Evolutionary conservation across 192 early-diverging fungal genomes (phyloP).

Genomic region (Coemansia sp.): DNA sequence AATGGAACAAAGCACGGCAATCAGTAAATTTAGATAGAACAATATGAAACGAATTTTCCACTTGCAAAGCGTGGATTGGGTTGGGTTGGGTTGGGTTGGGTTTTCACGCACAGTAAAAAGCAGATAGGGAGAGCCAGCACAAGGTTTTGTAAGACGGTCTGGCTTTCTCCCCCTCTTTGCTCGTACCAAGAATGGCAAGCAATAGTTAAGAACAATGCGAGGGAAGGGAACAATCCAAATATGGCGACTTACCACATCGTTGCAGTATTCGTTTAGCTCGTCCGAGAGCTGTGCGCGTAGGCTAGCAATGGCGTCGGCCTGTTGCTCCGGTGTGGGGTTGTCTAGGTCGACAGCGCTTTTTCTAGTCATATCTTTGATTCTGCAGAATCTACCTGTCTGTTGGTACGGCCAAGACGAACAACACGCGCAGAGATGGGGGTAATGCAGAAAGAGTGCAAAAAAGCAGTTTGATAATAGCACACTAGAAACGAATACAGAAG

Average conservation of each 20-base stretch:
- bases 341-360: conserved; percentile 41
- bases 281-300: conserved; percentile 36
- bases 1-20: neutral
- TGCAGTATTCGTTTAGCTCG: conserved; percentile 48
- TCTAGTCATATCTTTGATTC: conserved; percentile 7
- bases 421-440: neutral
- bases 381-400: neutral
- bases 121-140: no score
- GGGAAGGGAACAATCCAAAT: neutral
- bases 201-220: neutral
- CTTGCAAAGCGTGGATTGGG: no score
- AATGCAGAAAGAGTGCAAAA: neutral
- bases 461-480: neutral
- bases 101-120: neutral
- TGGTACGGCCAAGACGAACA: neutral
- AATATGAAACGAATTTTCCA: neutral
- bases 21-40: conserved; percentile 4
- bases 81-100: no score
- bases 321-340: conserved; percentile 45
- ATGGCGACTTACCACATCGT: conserved; percentile 32
- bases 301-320: conserved; percentile 26
- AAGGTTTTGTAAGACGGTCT: neutral
- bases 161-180: neutral
- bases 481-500: neutral
- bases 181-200: neutral